Evolutionary conservation across 2,329 filamentous ascomycete species (phyloP).

Genomic region (Fusarium domesticum): DNA sequence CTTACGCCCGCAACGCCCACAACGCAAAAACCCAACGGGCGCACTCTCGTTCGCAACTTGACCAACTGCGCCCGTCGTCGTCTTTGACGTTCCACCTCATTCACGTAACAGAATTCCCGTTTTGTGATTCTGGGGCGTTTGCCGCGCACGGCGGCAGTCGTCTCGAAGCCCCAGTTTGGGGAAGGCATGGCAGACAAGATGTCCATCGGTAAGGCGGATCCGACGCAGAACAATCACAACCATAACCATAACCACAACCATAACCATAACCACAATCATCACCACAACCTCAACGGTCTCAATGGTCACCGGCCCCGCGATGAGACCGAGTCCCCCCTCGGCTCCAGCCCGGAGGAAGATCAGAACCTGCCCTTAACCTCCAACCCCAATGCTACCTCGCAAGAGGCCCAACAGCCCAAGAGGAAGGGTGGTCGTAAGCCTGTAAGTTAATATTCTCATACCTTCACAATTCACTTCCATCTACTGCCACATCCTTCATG

Average conservation of each 20-base stretch:
- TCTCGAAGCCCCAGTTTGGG: constrained; percentile 30
- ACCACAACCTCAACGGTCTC: constrained; percentile 28
- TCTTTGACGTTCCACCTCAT: constrained; percentile 29
- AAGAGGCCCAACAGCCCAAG: constrained; percentile 70
- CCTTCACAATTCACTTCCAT: constrained; percentile 1
- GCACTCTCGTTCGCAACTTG: constrained; percentile 31
- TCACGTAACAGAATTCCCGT: constrained; percentile 36
- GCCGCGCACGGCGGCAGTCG: constrained; percentile 37
- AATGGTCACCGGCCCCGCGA: constrained; percentile 45
- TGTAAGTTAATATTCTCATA: constrained; percentile 56
- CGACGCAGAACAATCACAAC: constrained; percentile 34
- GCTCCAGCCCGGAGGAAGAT: constrained; percentile 59
- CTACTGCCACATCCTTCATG: background rate
- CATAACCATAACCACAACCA: constrained; percentile 29
- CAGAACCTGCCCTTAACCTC: constrained; percentile 34
- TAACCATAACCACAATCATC: constrained; percentile 9
- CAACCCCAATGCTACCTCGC: constrained; percentile 35
- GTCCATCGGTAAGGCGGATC: constrained; percentile 58
- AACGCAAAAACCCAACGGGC: constrained; percentile 38
- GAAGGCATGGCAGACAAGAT: constrained; percentile 63
- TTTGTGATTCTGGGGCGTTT: constrained; percentile 38
- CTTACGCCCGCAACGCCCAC: constrained; percentile 37
- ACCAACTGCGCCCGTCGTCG: constrained; percentile 30
- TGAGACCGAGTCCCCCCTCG: constrained; percentile 60
- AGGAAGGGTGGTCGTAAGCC: constrained; percentile 97